A percentile compares a stretch with the other conserved stretches of the same genome.
These are phyloP conservation scores for Theobroma cacao DNA, from an alignment of 345 rosid genomes.

Conservation along the genomic window DNA sequence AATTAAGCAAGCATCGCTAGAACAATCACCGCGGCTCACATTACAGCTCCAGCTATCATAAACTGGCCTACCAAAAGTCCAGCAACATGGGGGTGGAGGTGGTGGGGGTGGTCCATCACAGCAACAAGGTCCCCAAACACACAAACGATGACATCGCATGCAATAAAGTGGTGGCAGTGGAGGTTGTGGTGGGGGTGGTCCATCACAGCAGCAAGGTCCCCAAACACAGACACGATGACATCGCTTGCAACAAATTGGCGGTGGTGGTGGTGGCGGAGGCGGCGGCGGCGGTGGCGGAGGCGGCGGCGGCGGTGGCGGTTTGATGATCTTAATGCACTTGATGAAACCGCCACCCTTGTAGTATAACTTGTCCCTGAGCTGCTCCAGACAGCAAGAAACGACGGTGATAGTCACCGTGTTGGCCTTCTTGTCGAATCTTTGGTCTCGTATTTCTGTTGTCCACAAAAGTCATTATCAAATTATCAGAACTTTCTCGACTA, in stretches of 20 bases:
- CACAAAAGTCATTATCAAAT: slow-evolving; percentile 30
- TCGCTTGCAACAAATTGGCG: neutral
- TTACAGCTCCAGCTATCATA: slow-evolving; percentile 59
- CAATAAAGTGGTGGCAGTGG: no score
- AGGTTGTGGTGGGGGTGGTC: neutral
- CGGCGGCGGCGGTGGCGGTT: slow-evolving; percentile 27
- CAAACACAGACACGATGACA: neutral
- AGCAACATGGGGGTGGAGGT: neutral
- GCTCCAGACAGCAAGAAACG: slow-evolving; percentile 76
- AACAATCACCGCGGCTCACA: slow-evolving; percentile 37
- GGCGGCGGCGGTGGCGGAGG: no score
- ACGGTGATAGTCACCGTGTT: slow-evolving; percentile 68
- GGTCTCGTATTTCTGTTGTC: slow-evolving; percentile 70
- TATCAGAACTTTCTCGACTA: slow-evolving; percentile 24
- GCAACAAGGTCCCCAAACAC: no score
- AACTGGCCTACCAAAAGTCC: slow-evolving; percentile 29
- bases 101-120: no score
- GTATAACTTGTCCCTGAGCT: slow-evolving; percentile 49
- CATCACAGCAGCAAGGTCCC: neutral
- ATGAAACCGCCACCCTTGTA: slow-evolving; percentile 54
- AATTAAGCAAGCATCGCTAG: slow-evolving; percentile 55
- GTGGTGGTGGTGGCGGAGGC: no score
- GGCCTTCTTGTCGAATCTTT: slow-evolving; percentile 59
- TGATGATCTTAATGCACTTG: slow-evolving; percentile 53
- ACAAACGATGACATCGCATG: no score